Base-by-base conservation (phyloP, 345 rosid species). In the Camelina sativa region DNA sequence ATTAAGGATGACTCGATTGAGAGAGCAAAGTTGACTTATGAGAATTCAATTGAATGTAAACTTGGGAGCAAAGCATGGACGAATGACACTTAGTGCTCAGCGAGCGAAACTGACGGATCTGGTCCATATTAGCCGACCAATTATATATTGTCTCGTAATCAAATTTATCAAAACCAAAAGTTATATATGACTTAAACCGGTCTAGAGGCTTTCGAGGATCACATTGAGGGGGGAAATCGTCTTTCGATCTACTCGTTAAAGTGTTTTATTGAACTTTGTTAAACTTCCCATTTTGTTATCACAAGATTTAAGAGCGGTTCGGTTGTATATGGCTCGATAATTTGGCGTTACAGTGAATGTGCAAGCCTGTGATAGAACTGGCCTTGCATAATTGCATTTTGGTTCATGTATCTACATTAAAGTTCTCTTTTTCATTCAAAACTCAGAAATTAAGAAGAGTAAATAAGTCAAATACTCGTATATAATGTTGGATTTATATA, bases 11-110 rank as follows among this genome's bases (percentile, higher is more conserved):
- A 37, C 37, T 34, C 8, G 67, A 71, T 1, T 48, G 46, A 20
- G 60, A 64, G 48, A 71, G 8, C 12, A 71, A 13, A 77, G 76
- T 70, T 70, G 80, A 77, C 73, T 30, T 71, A 28, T 23, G 22
- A 20, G 20, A 65, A 58, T 41, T 37, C 54, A 56, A 22, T 19
- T 47, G 54, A 58, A 69, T 44, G 43, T 13, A 56, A 76, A 35
- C 67, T 77, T 77, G 6, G 13, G 76, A 77, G 80, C 56, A 65
- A 77, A 77, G 76, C 50, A 71, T 77, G 50, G 63, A 52, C 28
- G 38, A 40, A 35, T 48, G n/a, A 56, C 8, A 25, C 46, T 25
- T 41, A 19, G 55, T 71, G 68, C 76, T 56, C 32, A 38, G 19
- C 30, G 47, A 19, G 67, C 80, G 80, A 38, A 23, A 43, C 51